A percentile compares a stretch with the other conserved stretches of the same genome.
These are phyloP conservation scores for Pleurotus eryngii DNA, from an alignment of 768 basidiomycete species.

Conservation along the genomic window DNA sequence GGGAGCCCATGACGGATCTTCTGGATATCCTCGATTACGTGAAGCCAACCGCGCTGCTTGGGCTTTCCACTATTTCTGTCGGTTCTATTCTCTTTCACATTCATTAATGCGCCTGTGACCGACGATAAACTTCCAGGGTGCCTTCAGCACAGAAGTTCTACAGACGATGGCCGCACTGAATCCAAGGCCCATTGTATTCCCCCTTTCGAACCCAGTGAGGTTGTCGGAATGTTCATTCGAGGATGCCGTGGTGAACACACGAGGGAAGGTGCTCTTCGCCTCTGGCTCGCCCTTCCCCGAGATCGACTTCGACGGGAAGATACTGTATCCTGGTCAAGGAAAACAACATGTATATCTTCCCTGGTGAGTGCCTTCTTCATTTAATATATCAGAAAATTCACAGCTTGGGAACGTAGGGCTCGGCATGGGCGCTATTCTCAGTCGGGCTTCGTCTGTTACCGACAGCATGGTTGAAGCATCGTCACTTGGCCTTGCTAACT, in stretches of 20 bases:
- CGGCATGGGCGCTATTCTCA: conserved; percentile 77
- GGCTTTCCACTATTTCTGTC: conserved; percentile 81
- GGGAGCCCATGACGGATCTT: conserved; percentile 71
- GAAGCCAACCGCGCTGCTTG: conserved; percentile 85
- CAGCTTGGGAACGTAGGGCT: conserved; percentile 44
- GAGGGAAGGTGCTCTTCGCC: conserved; percentile 80
- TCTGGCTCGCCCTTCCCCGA: conserved; percentile 84
- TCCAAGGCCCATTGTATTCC: conserved; percentile 85
- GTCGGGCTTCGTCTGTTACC: conserved; percentile 65
- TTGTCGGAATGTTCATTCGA: conserved; percentile 79
- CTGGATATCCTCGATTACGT: conserved; percentile 78
- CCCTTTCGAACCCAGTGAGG: conserved; percentile 85
- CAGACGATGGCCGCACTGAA: conserved; percentile 77
- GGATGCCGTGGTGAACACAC: conserved; percentile 68
- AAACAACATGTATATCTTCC: conserved; percentile 92
- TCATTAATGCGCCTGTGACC: not conserved
- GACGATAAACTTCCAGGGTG: conserved; percentile 39
- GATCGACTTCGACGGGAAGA: conserved; percentile 50
- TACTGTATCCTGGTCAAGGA: conserved; percentile 79
- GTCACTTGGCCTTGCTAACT: conserved; percentile 73
- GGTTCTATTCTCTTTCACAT: conserved; percentile 12
- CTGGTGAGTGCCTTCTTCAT: conserved; percentile 33
- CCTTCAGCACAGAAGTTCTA: conserved; percentile 72
- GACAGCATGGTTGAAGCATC: conserved; percentile 89
- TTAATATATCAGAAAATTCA: not conserved